A percentile compares a stretch with the other conserved stretches of the same genome.
Evolutionary conservation across 2,329 filamentous ascomycete species (phyloP).

Genomic region (Aaosphaeria arxii): DNA sequence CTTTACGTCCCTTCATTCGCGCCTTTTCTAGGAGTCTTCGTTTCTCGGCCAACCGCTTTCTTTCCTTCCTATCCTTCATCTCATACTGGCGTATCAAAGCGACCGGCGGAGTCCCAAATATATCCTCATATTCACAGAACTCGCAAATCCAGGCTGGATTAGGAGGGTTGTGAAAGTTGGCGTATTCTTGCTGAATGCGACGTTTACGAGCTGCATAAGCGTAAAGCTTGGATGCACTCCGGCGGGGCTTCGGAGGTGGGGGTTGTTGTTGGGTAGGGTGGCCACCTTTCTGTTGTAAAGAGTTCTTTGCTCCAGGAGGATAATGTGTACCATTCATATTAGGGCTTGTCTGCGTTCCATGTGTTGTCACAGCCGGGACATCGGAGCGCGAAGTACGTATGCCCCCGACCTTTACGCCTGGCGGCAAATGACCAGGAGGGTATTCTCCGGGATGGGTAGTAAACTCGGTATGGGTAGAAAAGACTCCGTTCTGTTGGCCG

Average conservation of each 20-base stretch:
- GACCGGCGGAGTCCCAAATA: conserved; percentile 83
- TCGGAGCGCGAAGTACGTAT: conserved; percentile 22
- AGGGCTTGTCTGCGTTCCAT: conserved; percentile 56
- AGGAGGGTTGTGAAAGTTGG: conserved; percentile 73
- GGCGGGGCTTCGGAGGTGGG: conserved; percentile 61
- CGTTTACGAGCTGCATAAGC: conserved; percentile 73
- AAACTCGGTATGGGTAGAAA: conserved; percentile 13
- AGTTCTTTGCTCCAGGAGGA: conserved; percentile 23
- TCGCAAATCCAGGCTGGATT: conserved; percentile 94
- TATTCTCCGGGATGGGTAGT: conserved; percentile 38
- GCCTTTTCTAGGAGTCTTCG: conserved; percentile 84
- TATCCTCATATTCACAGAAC: conserved; percentile 96
- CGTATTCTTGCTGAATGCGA: conserved; percentile 71
- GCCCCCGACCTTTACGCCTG: neutral
- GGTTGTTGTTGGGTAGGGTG: conserved; percentile 42
- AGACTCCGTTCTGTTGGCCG: conserved; percentile 48
- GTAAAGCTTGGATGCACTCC: conserved; percentile 66
- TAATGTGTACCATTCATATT: conserved; percentile 43
- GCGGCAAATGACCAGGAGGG: conserved; percentile 20
- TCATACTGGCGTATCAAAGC: conserved; percentile 90
- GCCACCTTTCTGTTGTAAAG: neutral
- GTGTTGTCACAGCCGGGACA: conserved; percentile 46
- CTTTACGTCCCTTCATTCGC: conserved; percentile 88
- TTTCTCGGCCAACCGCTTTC: conserved; percentile 82
- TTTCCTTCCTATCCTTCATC: conserved; percentile 83